Evolutionary conservation across 805 yeast species (phyloP), one percentile per base, ranked within the genome.

Genomic region (Candida suzukii): DNA sequence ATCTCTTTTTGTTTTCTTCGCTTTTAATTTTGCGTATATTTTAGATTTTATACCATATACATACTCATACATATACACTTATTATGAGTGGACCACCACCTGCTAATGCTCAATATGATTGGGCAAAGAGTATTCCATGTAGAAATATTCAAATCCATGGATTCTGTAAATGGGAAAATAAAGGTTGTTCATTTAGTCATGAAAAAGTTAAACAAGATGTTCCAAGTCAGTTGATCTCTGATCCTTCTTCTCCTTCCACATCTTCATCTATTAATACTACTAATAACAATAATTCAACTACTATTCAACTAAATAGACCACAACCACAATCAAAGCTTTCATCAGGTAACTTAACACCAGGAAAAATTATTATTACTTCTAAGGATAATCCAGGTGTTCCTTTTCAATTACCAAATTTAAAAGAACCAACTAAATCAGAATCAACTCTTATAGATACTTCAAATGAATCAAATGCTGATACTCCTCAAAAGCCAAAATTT

Each of bases 61-160:
- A 27, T 10, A 13, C 5, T 6, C 26, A 2, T 26, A 9, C 17
- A 31, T 12, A n/a, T 17, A 30, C 28, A 14, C 33, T 21, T 25
- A 39, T 5, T 3, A 33, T 33, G 35, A 21, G 26, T 14, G 17
- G 26, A 4, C 9, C 24, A 3, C 8, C 29, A 20, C 7, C 29
- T 18, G 16, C 32, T 5, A n/a, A 20, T n/a, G n/a, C n/a, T 5
- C 73, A 73, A 51, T 64, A 67, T 43, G 80, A 76, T 35, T 64
- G 75, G 57, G 88, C 90, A 7, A 81, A 76, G 59, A 80, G 80
- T 44, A 80, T 87, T 24, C 88, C 83, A 42, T 88, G 96, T 63
- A 74, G 88, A 58, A 88, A 88, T 53, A 80, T 87, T 41, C 76
- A 82, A 37, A 85, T 86, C 27, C 88, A 87, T 65, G 96, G 96